Base-by-base conservation (phyloP, 2,329 filamentous ascomycete genomes). In the Aspergillus thermomutatus region DNA sequence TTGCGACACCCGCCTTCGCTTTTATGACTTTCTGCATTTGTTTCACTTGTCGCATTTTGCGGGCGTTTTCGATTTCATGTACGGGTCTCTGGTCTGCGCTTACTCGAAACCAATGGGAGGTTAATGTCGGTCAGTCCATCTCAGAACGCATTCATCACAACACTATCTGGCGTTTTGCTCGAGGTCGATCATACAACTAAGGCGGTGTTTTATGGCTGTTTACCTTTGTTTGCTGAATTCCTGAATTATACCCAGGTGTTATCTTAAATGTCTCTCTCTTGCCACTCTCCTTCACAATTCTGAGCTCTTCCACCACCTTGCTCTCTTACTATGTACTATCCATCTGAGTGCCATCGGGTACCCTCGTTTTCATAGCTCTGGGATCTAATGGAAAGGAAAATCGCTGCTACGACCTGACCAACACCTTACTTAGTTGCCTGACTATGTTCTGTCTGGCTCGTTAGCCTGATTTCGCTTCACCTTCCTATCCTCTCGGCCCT, bases 161-260 rank as follows among this genome's bases (percentile, higher is more conserved):
- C 52, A 59, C 53, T 55, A 67, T 61, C 63, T 63, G 70, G 70
- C 69, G 70, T 72, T 72, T 19, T 66, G 60, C 64, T 68, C 65
- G 62, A 65, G 59, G 61, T 64, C 58, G 57, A 63, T 57, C 51
- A 56, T 60, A 63, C 62, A 66, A 66, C 62, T 57, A 65, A 59
- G 64, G 66, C 62, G 69, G 69, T 70, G 68, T 72, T 70, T 57
- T 65, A 56, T 60, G 56, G 63, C 59, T 66, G 63, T 58, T 54
- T 61, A 60, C 49, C 57, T 60, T 69, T 64, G 55, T 66, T 58
- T 65, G 52, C 63, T 46, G 43, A 55, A 61, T 63, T 54, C 64
- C 64, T 70, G 66, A 66, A 62, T 67, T 70, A 73, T 73, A 73
- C 70, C 70, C 70, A 60, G 63, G 66, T 65, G 63, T 69, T 69